phyloP scores from a whole-genome alignment of 306 rosid genomes.

The Erythrophleum fordii region DNA sequence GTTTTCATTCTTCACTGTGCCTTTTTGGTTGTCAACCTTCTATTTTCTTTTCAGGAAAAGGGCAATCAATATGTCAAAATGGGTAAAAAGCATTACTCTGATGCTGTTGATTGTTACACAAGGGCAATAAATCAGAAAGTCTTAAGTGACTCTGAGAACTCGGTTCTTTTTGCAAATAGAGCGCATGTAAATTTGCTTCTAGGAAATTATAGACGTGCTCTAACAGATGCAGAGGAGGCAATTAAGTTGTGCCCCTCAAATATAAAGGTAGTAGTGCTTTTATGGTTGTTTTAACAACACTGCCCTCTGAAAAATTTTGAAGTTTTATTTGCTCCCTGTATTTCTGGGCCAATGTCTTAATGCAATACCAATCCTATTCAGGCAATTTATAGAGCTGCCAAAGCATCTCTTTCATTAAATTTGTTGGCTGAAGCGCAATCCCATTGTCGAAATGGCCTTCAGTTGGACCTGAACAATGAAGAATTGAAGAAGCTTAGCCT shows the following conservation, averaged over 20 bases:
- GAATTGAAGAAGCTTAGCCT: constrained; percentile 68
- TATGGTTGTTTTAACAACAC: neutral
- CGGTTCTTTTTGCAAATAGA: constrained; percentile 73
- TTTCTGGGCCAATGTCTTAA: constrained; percentile 31
- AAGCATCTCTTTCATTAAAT: constrained; percentile 74
- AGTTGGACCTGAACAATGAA: constrained; percentile 69
- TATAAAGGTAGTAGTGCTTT: constrained; percentile 65
- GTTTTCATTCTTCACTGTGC: neutral
- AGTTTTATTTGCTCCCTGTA: neutral
- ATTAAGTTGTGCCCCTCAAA: constrained; percentile 65
- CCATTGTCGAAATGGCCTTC: constrained; percentile 66
- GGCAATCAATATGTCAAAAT: constrained; percentile 76
- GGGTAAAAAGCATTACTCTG: constrained; percentile 85
- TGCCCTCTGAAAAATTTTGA: neutral
- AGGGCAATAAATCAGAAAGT: constrained; percentile 81
- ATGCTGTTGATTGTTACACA: constrained; percentile 89
- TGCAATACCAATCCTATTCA: constrained; percentile 42
- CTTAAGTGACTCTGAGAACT: constrained; percentile 62
- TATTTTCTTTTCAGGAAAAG: constrained; percentile 64
- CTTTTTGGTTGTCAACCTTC: constrained; percentile 30
- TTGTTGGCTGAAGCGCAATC: constrained; percentile 73
- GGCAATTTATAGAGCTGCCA: constrained; percentile 87
- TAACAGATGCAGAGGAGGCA: constrained; percentile 79
- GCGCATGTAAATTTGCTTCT: constrained; percentile 86
- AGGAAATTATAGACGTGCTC: constrained; percentile 84